Evolutionary conservation across 192 early-diverging fungal species (phyloP), one percentile per base, ranked within the genome.

Genomic region (Podila verticillata): DNA sequence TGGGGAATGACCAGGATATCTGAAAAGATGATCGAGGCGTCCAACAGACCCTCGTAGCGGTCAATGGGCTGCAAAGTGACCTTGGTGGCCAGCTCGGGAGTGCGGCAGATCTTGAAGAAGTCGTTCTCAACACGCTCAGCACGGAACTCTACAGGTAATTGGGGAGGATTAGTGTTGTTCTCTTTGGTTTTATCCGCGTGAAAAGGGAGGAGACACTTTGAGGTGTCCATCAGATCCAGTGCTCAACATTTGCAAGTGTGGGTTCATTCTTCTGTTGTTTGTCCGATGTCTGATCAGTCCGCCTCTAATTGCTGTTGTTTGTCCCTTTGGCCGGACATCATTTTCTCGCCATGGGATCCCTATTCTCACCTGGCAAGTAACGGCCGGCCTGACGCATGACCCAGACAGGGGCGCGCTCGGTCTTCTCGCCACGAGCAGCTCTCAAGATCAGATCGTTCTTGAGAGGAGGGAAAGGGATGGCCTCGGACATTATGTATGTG

Each of bases 1-100:
- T 99, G 98, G 31, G 98, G 98, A 44, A 99, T 90, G 32, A 98
- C 97, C 31, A 99, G 85, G 75, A 99, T 99, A 86, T 99, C 98
- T 0, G 95, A 96, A 82, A 99, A 99, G 74, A 99, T 99, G 81
- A 99, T 99, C 7, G 96, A 93, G 5, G 96, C 97, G 73, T 98
- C 97, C 48, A 99, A 87, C 19, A 98, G 90, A 1, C 90, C 93
- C 9, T 73, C 89, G 83, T 95, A 99, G 47, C 97, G 93, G 65
- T 96, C 93, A 81, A 99, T 93, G 56, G 98, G 98, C 88, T 99
- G 97, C 48, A 99, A 74, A 6, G 98, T 99, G n/a, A 99, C 91
- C 68, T 94, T 88, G 67, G 94, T 95, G 13, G 97, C 98, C 34
- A 98, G 84, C 74, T 92, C 92, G 29, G 98, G 98, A 7, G 95